Percentiles rank a stretch among this genome's conserved stretches.
These are phyloP conservation scores for Yarrowia bubula DNA, from an alignment of 805 yeast species.

Conservation along the genomic window DNA sequence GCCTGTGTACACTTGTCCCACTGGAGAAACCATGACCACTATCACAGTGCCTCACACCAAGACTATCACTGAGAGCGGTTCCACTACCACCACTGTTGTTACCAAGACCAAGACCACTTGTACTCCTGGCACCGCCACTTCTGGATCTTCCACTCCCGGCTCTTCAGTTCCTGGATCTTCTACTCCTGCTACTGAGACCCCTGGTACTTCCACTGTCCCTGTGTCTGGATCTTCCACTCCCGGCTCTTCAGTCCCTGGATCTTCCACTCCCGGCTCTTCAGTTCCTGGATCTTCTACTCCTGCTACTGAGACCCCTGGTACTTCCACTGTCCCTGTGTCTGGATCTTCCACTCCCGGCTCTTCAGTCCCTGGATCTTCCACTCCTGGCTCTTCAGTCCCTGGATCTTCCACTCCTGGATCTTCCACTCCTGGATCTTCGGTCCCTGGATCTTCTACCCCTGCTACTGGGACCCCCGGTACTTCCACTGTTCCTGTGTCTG, in stretches of 20 bases:
- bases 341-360: background rate
- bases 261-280: background rate
- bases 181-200: background rate
- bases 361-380: background rate
- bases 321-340: background rate
- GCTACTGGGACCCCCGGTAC: background rate
- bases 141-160: too few species aligned
- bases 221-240: background rate
- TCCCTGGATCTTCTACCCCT: background rate
- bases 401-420: too few species aligned
- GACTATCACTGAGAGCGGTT: background rate
- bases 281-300: background rate
- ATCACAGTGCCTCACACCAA: background rate
- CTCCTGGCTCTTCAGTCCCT: background rate
- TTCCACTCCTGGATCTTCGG: too few species aligned
- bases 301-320: background rate
- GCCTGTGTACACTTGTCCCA: background rate
- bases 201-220: background rate
- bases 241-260: background rate
- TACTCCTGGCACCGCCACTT: too few species aligned
- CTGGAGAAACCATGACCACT: background rate
- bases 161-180: background rate
- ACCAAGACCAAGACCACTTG: too few species aligned
- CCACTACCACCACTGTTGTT: background rate
- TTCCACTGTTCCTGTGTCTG: background rate